phyloP scores from a whole-genome alignment of 169 alveolate genomes.

The Miamiensis avidus region DNA sequence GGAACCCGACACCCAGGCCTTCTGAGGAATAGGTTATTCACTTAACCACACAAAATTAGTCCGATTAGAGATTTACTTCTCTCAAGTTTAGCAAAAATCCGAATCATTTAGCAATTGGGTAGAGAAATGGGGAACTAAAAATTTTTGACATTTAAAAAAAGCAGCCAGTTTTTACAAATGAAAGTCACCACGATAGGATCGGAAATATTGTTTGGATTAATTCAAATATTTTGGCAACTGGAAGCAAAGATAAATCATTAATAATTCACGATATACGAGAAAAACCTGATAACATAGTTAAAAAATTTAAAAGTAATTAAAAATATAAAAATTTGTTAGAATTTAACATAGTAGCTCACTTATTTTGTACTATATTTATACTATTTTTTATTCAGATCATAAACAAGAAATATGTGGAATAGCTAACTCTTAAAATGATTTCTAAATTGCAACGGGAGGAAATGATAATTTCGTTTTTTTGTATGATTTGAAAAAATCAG shows the following conservation, averaged over 20 bases:
- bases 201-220: constrained; percentile 20
- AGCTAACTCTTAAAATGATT: neutral
- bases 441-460: constrained; percentile 7
- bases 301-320: neutral
- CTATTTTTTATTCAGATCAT: neutral
- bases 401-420: constrained; percentile 15
- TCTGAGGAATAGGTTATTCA: constrained; percentile 82
- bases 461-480: constrained; percentile 9
- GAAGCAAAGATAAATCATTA: constrained; percentile 10
- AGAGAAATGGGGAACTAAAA: neutral
- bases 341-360: too few species aligned
- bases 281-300: constrained; percentile 1
- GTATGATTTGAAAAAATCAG: constrained; percentile 2
- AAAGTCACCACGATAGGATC: neutral
- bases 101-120: neutral
- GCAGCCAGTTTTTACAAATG: neutral
- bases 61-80: constrained; percentile 31
- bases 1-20: constrained; percentile 88
- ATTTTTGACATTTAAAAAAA: neutral
- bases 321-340: too few species aligned
- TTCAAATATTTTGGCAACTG: constrained; percentile 1
- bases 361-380: too few species aligned
- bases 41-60: constrained; percentile 68
- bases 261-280: constrained; percentile 6
- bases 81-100: constrained; percentile 64